Evolutionary conservation across 2,329 filamentous ascomycete species (phyloP).

Genomic region (Tolypocladium tundrense): DNA sequence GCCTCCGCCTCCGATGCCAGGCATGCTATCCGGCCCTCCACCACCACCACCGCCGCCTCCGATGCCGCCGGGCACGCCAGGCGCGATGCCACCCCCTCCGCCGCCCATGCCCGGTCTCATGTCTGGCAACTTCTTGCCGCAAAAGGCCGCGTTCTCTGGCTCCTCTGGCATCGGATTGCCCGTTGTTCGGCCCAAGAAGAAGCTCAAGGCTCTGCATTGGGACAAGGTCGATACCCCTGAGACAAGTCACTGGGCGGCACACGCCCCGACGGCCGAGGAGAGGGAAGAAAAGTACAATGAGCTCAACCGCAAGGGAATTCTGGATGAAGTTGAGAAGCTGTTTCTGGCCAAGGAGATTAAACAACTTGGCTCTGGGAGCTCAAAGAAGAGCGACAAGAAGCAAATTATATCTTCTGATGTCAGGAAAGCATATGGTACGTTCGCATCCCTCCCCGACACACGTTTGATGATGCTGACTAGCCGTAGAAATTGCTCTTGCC

Average conservation of each 20-base stretch:
- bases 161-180: conserved; percentile 57
- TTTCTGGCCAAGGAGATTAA: conserved; percentile 98
- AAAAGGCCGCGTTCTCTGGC: conserved; percentile 44
- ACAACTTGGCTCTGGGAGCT: conserved; percentile 58
- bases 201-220: conserved; percentile 98
- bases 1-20: conserved; percentile 29
- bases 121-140: conserved; percentile 66
- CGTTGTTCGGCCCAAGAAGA: conserved; percentile 90
- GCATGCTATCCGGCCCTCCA: conserved; percentile 24
- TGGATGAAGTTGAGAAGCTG: conserved; percentile 94
- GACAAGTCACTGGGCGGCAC: conserved; percentile 85
- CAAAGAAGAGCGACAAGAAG: conserved; percentile 91
- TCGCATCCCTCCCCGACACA: background rate
- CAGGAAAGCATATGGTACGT: conserved; percentile 70
- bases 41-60: conserved; percentile 33
- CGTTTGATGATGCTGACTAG: background rate
- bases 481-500: conserved; percentile 71
- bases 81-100: conserved; percentile 37
- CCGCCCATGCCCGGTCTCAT: conserved; percentile 59
- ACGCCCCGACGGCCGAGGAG: conserved; percentile 74
- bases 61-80: conserved; percentile 14
- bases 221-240: conserved; percentile 93
- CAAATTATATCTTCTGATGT: conserved; percentile 89
- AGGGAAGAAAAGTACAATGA: conserved; percentile 95
- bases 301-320: conserved; percentile 83